Base-by-base conservation (phyloP, 2,329 filamentous ascomycete genomes). In the Macroventuria anomochaeta region DNA sequence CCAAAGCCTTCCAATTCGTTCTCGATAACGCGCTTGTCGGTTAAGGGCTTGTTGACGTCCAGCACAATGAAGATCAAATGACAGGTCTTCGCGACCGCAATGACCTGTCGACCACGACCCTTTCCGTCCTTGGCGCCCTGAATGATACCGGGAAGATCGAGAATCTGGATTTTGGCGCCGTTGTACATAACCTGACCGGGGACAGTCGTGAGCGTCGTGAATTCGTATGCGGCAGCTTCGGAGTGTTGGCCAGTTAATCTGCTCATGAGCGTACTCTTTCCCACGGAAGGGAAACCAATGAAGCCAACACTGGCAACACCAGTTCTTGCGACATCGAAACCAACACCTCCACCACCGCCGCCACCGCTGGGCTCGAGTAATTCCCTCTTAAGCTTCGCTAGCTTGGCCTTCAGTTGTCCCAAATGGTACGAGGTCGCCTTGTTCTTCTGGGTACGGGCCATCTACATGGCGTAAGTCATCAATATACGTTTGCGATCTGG, bases 21-120 rank as follows among this genome's bases (percentile, higher is more conserved):
- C 78, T 99, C 95, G 70, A 99, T 99, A 59, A 99, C 83, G 57
- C 91, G 86, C 82, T 99, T 99, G 78, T 99, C 95, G 13, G 93
- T 96, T 66, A 99, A 81, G 20, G 95, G 95, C 79, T 99, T 99
- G 80, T 97, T 97, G 70, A 99, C 95, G 72, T 99, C 95, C 49
- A 99, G 83, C 40, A 99, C 91, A 72, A 99, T 99, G 78, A 97
- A 97, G 68, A 99, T 99, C 67, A 99, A 79, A 82, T 99, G 90
- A 79, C 95, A 99, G 15, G 95, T 97, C 82, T 99, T 99, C 55
- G 95, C 93, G 41, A 99, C 95, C 7, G 95, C 95, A 80, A 99
- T 99, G 71, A 99, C 95, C 80, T 99, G 95, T 67, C 93, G 87
- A 83, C 95, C 95, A 82, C 95, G 88, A 80, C 95, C 95, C 74